Base-by-base conservation (phyloP, 352 stramenopile species). In the Phytophthora cryptogea region DNA sequence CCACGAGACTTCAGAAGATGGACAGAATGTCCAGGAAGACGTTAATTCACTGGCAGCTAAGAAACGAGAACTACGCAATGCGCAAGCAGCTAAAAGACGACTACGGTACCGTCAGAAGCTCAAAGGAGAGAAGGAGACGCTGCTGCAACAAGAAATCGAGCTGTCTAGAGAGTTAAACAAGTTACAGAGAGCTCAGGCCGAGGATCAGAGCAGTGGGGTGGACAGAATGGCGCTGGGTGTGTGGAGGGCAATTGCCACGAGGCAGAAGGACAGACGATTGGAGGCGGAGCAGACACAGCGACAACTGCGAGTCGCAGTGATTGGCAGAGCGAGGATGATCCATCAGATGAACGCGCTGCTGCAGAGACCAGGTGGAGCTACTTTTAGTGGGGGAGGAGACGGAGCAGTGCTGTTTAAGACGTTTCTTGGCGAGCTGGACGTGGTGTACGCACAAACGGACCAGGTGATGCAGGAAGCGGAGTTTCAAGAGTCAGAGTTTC, bases 381-480 rank as follows among this genome's bases (percentile, higher is more conserved):
- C 5, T 37, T 23, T 2, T 23, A 23, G 20, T 23, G 20, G 20
- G 20, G 32, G 32, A 14, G 8, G 14, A 41, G 35, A 37, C 7
- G 39, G 46, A 8, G 36, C 27, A 1, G 39, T 55, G 11, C 17
- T 68, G 53, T 52, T 63, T 35, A 60, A 53, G 27, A 50, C 20
- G 8, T 63, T 63, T 23, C 26, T 64, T 2, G n/a, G 23, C 9
- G 51, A 63, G 5, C 27, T 68, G 45, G 60, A 45, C 28, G 35
- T 28, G 16, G 45, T 68, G 17, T 68, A 64, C 40, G 41, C 31
- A 6, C 46, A 51, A 14, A 68, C 60, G 26, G 47, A 68, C 35
- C 31, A 51, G 33, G 31, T 64, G 5, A 41, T 64, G 37, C 30
- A 32, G 2, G 60, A 54, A 13, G 27, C 45, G 1, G 48, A 55